Percentiles rank a stretch among this genome's conserved stretches.
These are phyloP conservation scores for Komagataella populi DNA, from an alignment of 805 yeast species.

Conservation along the genomic window DNA sequence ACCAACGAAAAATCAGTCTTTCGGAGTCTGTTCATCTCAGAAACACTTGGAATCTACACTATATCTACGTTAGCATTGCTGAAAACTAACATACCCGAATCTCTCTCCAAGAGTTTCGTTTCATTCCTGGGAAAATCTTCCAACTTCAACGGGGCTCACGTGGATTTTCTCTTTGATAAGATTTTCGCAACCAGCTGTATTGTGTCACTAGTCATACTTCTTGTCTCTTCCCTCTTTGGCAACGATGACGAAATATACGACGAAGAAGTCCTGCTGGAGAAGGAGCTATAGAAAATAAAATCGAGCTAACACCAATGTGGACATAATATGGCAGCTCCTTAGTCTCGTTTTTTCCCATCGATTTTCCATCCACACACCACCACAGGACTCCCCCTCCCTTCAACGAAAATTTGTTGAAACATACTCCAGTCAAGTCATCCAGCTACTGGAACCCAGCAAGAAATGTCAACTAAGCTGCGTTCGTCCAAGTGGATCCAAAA, in stretches of 20 bases:
- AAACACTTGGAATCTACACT: conserved; percentile 35
- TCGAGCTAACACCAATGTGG: neutral
- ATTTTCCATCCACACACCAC: neutral
- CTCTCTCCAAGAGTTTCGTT: conserved; percentile 26
- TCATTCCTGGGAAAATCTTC: conserved; percentile 14
- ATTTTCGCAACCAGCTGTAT: conserved; percentile 31
- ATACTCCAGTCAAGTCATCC: neutral
- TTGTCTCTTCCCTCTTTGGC: conserved; percentile 12
- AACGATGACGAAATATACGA: conserved; percentile 12
- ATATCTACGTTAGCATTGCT: conserved; percentile 37
- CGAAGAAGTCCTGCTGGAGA: conserved; percentile 19
- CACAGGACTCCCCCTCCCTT: neutral
- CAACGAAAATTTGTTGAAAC: neutral
- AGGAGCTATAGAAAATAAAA: neutral
- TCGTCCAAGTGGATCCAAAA: conserved; percentile 41
- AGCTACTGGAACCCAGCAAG: neutral
- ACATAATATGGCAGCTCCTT: neutral
- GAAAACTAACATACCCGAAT: conserved; percentile 31
- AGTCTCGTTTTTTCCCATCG: neutral
- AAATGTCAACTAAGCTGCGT: conserved; percentile 30
- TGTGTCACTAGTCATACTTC: conserved; percentile 15
- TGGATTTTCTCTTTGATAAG: conserved; percentile 39
- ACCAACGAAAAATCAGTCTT: conserved; percentile 6
- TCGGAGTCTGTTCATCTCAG: conserved; percentile 24
- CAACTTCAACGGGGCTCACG: conserved; percentile 24